Evolutionary conservation across 352 stramenopile species (phyloP).

Genomic region (Phytophthora melonis): DNA sequence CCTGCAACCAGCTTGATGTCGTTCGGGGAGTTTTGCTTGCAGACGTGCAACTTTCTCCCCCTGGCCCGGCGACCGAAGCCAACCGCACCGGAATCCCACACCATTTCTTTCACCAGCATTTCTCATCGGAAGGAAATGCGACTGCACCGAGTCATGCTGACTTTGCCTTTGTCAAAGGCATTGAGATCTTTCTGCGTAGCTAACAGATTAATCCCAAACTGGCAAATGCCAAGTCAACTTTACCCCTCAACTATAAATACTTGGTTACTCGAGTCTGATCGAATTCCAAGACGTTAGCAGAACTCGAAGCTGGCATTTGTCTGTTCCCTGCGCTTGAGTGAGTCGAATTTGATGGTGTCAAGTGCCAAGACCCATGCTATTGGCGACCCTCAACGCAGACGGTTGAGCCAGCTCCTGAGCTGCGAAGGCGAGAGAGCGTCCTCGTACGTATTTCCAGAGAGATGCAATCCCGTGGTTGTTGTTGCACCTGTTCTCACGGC

Average conservation of each 20-base stretch:
- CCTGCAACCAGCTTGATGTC: conserved; percentile 26
- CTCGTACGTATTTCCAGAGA: conserved; percentile 25
- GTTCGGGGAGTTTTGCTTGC: conserved; percentile 25
- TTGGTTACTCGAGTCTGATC: not conserved
- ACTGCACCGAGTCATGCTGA: not conserved
- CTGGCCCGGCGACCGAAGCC: conserved; percentile 32
- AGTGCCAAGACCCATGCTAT: not conserved
- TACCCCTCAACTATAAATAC: not conserved
- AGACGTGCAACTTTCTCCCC: conserved; percentile 27
- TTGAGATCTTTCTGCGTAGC: conserved; percentile 22
- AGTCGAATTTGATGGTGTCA: not conserved
- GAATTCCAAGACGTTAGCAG: not conserved
- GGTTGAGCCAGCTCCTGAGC: conserved; percentile 37
- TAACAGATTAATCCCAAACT: conserved; percentile 17
- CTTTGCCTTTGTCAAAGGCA: no score
- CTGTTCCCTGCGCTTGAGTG: no score
- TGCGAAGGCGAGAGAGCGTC: conserved; percentile 32
- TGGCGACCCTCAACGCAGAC: conserved; percentile 26
- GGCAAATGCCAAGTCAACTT: conserved; percentile 17
- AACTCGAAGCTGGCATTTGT: not conserved
- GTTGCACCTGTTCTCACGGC: not conserved
- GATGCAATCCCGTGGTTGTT: no score
- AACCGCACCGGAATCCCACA: conserved; percentile 7
- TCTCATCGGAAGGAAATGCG: conserved; percentile 43
- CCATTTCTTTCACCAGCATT: conserved; percentile 22